Conservation (phyloP, 2,329 filamentous ascomycete genomes). For the Botrytis pseudocinerea region DNA sequence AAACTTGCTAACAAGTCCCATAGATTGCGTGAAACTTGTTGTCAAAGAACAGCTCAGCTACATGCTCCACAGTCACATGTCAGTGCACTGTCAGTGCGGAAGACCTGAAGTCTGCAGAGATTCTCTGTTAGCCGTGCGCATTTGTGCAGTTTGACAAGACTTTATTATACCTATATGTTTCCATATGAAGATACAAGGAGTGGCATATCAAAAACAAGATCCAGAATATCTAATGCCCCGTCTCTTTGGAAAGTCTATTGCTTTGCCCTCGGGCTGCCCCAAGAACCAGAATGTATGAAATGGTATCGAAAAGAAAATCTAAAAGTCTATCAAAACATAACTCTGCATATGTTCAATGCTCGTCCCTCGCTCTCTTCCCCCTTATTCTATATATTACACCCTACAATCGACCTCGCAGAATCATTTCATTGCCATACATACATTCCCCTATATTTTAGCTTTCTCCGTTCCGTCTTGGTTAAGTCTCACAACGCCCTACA, state of each 20-base stretch:
- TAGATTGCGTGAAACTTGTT: constrained; percentile 16
- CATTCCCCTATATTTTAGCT: constrained; percentile 23
- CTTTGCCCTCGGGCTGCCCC: background rate
- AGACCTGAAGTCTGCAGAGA: background rate
- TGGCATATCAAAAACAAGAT: background rate
- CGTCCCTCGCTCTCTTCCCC: too few species aligned
- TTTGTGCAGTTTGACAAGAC: background rate
- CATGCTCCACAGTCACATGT: constrained; percentile 23
- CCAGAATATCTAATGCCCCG: background rate
- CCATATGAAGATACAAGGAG: background rate
- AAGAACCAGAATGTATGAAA: background rate
- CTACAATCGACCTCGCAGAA: background rate
- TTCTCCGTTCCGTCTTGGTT: constrained; percentile 30
- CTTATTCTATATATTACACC: background rate
- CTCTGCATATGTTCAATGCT: background rate
- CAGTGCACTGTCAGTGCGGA: background rate
- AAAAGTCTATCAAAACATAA: constrained; percentile 15
- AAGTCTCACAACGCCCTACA: constrained; percentile 39
- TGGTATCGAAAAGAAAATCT: constrained; percentile 1
- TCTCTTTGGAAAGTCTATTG: background rate
- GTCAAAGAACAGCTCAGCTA: constrained; percentile 14
- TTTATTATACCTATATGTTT: background rate
- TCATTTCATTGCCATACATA: background rate
- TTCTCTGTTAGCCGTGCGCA: background rate
- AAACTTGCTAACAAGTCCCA: background rate